Evolutionary conservation across 225 moss, liverwort and hornwort genomes (phyloP), one percentile per base, ranked within the genome.

Genomic region (Sphagnum tenellum): DNA sequence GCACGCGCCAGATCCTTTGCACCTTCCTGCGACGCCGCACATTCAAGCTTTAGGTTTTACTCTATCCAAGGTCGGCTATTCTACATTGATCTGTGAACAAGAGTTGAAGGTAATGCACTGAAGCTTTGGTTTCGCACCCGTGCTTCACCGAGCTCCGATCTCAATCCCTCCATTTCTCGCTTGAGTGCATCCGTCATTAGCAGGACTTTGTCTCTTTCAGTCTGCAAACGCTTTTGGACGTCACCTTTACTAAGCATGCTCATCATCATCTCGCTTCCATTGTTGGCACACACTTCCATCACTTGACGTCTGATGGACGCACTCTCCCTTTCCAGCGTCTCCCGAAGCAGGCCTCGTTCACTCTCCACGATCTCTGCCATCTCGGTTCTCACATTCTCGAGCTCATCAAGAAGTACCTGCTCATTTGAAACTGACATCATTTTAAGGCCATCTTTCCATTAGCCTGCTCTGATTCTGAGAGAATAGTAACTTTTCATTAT

Each of bases 361-460:
- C 81, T 82, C 64, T 93, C 87, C 63, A 98, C 81, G 77, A 88
- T 88, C 61, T 88, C 82, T 46, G 83, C 76, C 67, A 95, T 82
- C 71, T 95, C 89, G 4, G 72, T 74, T 47, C 94, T 82, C 69
- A 95, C 79, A 66, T 79, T 79, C 47, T 91, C 82, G 74, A 95
- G 74, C 67, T 89, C 88, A 64, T 86, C 83, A 12, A 81, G 48
- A 74, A 89, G 75, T 77, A 89, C 77, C 77, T 89, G 78, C 61
- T 29, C 29, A 1, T 29, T 29, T 29, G 29, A 29, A 29, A 29
- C 29, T 29, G 29, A 29, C 29, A 29, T 29, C 29, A 29, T 29
- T 29, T 29, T 29, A 29, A 29, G 29, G 29, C 0, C 29, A 29
- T 29, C 29, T 29, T 29, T 29, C 29, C 29, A 29, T 29, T 29